A percentile compares a stretch with the other conserved stretches of the same genome.
Conservation (phyloP, 2,329 filamentous ascomycete genomes). For the Paramyrothecium sp. region DNA sequence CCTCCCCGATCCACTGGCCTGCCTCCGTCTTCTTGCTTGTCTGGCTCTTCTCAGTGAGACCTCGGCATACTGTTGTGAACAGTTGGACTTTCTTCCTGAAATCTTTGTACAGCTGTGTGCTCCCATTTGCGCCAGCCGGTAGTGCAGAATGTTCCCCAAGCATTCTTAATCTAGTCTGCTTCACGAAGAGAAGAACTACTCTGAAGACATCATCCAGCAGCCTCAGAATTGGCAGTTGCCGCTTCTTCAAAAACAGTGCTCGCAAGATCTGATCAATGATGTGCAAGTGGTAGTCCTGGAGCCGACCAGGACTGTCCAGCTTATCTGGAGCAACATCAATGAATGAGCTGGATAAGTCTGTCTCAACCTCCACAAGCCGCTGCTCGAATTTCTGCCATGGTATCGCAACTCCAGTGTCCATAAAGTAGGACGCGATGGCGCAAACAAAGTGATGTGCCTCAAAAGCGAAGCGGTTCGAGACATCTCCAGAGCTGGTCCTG, state of each 20-base stretch:
- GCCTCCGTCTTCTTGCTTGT: constrained; percentile 26
- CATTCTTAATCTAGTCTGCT: constrained; percentile 37
- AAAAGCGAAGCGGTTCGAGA: constrained; percentile 60
- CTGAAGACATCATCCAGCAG: constrained; percentile 76
- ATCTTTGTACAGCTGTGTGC: constrained; percentile 53
- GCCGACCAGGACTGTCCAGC: constrained; percentile 56
- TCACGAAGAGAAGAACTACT: constrained; percentile 70
- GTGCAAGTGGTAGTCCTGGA: constrained; percentile 69
- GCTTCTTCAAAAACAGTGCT: constrained; percentile 69
- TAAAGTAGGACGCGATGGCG: constrained; percentile 72
- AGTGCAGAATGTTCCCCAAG: constrained; percentile 24
- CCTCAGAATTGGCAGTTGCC: constrained; percentile 70
- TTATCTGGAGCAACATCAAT: constrained; percentile 30
- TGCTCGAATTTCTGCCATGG: constrained; percentile 71
- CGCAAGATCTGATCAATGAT: constrained; percentile 75
- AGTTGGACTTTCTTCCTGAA: constrained; percentile 72
- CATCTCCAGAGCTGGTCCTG: constrained; percentile 34
- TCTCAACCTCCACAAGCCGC: constrained; percentile 64
- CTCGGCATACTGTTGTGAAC: constrained; percentile 72
- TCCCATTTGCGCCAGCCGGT: constrained; percentile 11
- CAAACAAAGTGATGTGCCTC: constrained; percentile 80
- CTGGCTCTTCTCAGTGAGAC: constrained; percentile 62
- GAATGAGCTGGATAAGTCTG: constrained; percentile 45
- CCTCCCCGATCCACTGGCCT: constrained; percentile 30
- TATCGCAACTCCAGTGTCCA: constrained; percentile 71